Conservation (phyloP, 805 yeast species). For the Saturnispora besseyi region DNA sequence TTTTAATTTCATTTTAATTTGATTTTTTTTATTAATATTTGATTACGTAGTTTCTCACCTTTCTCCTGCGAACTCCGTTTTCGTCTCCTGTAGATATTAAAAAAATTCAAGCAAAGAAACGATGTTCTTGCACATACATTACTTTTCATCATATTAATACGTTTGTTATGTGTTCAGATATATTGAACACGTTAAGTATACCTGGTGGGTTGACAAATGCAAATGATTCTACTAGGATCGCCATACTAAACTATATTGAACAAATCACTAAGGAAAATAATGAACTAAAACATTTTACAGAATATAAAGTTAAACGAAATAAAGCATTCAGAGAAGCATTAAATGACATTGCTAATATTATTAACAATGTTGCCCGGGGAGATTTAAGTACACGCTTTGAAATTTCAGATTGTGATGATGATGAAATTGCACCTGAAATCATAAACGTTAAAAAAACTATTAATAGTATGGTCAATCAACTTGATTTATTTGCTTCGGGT, state of each 20-base stretch:
- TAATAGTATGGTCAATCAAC: slow-evolving; percentile 83
- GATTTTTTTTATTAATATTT: no score
- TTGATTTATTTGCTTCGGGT: slow-evolving; percentile 71
- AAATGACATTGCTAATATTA: slow-evolving; percentile 76
- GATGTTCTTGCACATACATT: no score
- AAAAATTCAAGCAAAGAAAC: no score
- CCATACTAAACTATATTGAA: slow-evolving; percentile 1
- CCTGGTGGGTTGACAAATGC: background rate
- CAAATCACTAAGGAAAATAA: slow-evolving; percentile 14
- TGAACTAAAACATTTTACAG: slow-evolving; percentile 13
- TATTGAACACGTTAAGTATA: background rate
- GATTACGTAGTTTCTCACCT: no score
- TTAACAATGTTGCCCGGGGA: slow-evolving; percentile 83
- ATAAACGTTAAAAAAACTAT: slow-evolving; percentile 71
- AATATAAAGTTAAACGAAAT: slow-evolving; percentile 37
- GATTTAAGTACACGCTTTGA: slow-evolving; percentile 75
- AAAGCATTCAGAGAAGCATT: slow-evolving; percentile 64
- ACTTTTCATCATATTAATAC: background rate
- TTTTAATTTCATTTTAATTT: no score
- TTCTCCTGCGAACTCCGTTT: no score
- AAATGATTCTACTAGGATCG: background rate
- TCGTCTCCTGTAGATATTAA: no score
- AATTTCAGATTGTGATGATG: slow-evolving; percentile 38
- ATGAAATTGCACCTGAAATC: slow-evolving; percentile 60
- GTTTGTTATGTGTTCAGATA: background rate